Base-by-base conservation (phyloP, 2,329 filamentous ascomycete species). In the Emmonsiellopsis sp. region DNA sequence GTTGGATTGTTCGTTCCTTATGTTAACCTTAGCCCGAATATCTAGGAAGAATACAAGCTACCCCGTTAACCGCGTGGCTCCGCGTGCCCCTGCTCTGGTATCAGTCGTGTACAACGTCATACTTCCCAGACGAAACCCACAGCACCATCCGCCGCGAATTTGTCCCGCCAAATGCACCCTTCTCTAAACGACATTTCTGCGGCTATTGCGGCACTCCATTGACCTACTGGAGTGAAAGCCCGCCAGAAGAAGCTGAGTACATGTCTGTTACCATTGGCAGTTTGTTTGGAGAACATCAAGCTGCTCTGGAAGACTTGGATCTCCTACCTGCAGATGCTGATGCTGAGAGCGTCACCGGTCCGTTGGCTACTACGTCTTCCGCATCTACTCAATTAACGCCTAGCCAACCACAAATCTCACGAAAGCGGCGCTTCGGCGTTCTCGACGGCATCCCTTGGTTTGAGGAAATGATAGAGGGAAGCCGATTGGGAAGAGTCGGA, bases 121-220 rank as follows among this genome's bases (percentile, higher is more conserved):
- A 84, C 67, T 90, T 85, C 67, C 80, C 85, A 2, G 88, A 95
- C 70, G 91, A 95, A 73, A 82, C 83, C 13, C 79, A 82, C 67
- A 62, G 75, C 52, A 75, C 76, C 50, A 90, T 90, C 65, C 82
- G 81, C 53, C 80, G 84, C 41, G 77, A 79, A 47, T 90, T 87
- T 68, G 81, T 81, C 8, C 79, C 84, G 20, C 76, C 75, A 2
- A 72, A 76, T 60, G 79, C 80, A 51, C 76, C 78, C 50, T 72
- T 79, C 61, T 76, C 81, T 1, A 83, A 86, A 66, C 83, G 88
- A 49, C 81, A 89, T 60, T 96, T 96, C 70, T 96, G 91, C 71
- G 91, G 91, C 26, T 94, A 87, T 73, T 95, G 91, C 67, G 91
- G 91, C 51, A 95, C 90, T 0, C 86, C 87, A 10, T 74, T 96